Evolutionary conservation across 202 grass and related monocot species (phyloP).

Genomic region (Dendrocalamus latiflorus): DNA sequence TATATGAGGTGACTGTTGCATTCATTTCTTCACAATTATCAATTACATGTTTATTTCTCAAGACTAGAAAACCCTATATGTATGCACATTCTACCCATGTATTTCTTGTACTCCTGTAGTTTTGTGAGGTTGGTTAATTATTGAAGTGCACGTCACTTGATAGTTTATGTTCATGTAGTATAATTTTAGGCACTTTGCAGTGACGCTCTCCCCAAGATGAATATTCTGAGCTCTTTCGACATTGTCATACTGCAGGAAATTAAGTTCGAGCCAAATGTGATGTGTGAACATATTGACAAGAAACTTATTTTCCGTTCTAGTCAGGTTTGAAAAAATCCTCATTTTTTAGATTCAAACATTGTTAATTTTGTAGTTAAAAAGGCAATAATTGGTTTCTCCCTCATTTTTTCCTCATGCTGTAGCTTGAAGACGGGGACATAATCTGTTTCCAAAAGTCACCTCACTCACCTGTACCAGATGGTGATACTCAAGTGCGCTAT

Average conservation of each 20-base stretch:
- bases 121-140: slow-evolving; percentile 9
- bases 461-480: slow-evolving; percentile 34
- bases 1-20: slow-evolving; percentile 69
- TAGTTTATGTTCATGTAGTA: slow-evolving; percentile 14
- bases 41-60: slow-evolving; percentile 9
- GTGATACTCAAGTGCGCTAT: slow-evolving; percentile 57
- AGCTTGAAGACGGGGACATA: slow-evolving; percentile 98
- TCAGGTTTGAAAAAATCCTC: slow-evolving; percentile 52
- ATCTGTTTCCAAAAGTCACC: slow-evolving; percentile 77
- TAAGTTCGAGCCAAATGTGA: slow-evolving; percentile 89
- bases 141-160: not conserved
- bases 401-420: not conserved
- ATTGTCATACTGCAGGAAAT: slow-evolving; percentile 75
- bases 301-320: slow-evolving; percentile 75
- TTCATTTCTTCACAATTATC: not conserved
- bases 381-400: not conserved
- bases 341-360: slow-evolving; percentile 15
- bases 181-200: slow-evolving; percentile 10
- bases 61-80: not conserved
- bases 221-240: slow-evolving; percentile 8
- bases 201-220: slow-evolving; percentile 17
- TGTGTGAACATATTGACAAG: slow-evolving; percentile 98
- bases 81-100: not conserved
- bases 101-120: slow-evolving; percentile 18
- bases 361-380: slow-evolving; percentile 1